A percentile compares a stretch with the other conserved stretches of the same genome.
Evolutionary conservation across 2,329 filamentous ascomycete genomes (phyloP).

Genomic region (Scedosporium minutisporum): DNA sequence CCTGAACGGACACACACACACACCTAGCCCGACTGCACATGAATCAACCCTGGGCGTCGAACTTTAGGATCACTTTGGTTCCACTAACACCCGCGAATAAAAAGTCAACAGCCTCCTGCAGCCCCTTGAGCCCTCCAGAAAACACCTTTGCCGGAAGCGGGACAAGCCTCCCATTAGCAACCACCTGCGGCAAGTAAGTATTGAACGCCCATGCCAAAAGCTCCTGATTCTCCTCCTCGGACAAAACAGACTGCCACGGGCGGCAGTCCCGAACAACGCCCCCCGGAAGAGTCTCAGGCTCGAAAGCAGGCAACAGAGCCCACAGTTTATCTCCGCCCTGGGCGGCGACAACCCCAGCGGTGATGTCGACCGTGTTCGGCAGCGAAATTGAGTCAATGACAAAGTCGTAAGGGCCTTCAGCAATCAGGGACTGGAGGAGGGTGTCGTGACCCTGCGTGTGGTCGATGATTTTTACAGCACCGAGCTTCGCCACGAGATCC

Average conservation of each 20-base stretch:
- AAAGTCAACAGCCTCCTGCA: not conserved
- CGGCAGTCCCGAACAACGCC: not conserved
- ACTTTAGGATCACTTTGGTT: not conserved
- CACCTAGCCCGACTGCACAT: too few species aligned
- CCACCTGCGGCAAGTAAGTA: not conserved
- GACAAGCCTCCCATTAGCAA: not conserved
- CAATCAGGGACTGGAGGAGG: constrained; percentile 13
- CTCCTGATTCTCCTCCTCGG: not conserved
- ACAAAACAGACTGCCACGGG: not conserved
- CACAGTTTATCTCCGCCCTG: constrained; percentile 8
- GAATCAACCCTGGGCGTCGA: not conserved
- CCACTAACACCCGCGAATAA: not conserved
- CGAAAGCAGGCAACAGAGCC: constrained; percentile 3
- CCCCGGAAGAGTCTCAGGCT: not conserved
- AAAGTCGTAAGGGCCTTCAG: constrained; percentile 17
- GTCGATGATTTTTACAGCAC: constrained; percentile 17
- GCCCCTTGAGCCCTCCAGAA: not conserved
- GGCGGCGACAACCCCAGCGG: constrained; percentile 8
- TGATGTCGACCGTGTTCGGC: constrained; percentile 12
- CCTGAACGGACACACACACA: too few species aligned
- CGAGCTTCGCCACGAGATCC: constrained; percentile 19
- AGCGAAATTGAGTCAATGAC: constrained; percentile 21
- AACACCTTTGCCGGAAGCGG: not conserved
- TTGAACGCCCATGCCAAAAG: not conserved
- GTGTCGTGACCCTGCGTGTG: constrained; percentile 13